Evolutionary conservation across 257 asterid genomes (phyloP), one percentile per base, ranked within the genome.

Genomic region (Przewalskia tangutica): DNA sequence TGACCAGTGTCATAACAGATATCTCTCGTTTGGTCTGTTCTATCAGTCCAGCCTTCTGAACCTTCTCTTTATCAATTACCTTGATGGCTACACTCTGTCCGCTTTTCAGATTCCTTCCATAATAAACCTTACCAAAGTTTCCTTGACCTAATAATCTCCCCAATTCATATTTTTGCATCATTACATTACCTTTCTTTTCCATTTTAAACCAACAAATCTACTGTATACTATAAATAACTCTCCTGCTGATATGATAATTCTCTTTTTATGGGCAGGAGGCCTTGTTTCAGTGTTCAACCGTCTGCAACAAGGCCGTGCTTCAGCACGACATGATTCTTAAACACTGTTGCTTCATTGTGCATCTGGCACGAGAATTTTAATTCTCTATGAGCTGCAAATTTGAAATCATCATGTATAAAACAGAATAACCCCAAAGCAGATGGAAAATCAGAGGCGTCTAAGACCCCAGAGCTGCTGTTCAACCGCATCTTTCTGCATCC

Each of bases 81-180:
- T 94, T 94, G 16, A 94, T 91, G 50, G 97, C 98, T 66, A 94
- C 97, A 82, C 89, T 85, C 83, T 86, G 85, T 38, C 97, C 98
- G 0, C 93, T 89, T 73, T 81, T 75, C 8, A 94, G 84, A 81
- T 86, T 83, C 85, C 94, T 89, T 44, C 94, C 98, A 60, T 90
- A 82, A 88, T 92, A 94, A 65, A 94, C 98, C 81, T 92, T 94
- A 60, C 95, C 98, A 54, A 94, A 94, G 40, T 87, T 88, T 60
- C 98, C 98, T 88, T 92, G 93, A 51, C 97, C 98, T 79, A 94
- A 85, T 86, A 92, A 82, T 85, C 94, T 94, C 84, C 98, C 98
- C n/a, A 91, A 83, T 34, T 92, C 97, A 44, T 91, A 94, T 83
- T 88, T 94, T 85, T 90, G 81, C 97, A 89, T 92, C 86, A 94